Conservation (phyloP, 2,329 filamentous ascomycete species). For the Triangularia setosa region DNA sequence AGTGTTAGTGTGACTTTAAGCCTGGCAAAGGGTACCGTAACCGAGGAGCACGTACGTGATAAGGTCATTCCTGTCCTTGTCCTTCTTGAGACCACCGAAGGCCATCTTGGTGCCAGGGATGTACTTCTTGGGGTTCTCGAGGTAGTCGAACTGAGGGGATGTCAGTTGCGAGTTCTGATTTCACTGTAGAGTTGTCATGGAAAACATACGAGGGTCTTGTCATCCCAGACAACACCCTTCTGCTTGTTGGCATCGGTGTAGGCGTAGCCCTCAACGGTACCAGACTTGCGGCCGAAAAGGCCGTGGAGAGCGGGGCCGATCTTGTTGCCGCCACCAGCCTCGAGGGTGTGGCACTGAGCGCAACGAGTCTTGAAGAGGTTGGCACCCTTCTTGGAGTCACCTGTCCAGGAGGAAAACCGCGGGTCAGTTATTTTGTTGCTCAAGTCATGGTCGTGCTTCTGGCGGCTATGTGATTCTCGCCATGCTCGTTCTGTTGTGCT, state of each 20-base stretch:
- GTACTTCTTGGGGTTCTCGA: slow-evolving; percentile 99
- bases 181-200: background rate
- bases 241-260: slow-evolving; percentile 99
- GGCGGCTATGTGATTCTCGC: background rate
- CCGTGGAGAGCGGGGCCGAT: slow-evolving; percentile 95
- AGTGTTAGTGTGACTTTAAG: background rate
- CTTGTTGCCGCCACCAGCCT: slow-evolving; percentile 90
- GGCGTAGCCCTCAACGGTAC: slow-evolving; percentile 84
- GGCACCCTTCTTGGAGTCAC: slow-evolving; percentile 94
- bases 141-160: slow-evolving; percentile 77
- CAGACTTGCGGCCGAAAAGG: slow-evolving; percentile 94
- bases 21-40: background rate
- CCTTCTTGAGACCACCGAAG: slow-evolving; percentile 99
- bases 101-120: slow-evolving; percentile 99
- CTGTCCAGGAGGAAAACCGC: slow-evolving; percentile 42
- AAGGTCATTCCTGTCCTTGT: slow-evolving; percentile 97
- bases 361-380: slow-evolving; percentile 99
- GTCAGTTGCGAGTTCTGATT: background rate
- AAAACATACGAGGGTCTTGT: slow-evolving; percentile 70
- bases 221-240: slow-evolving; percentile 86
- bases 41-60: slow-evolving; percentile 69
- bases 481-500: slow-evolving; percentile 1
- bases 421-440: background rate
- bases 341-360: slow-evolving; percentile 97
- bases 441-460: background rate